Conservation (phyloP, 352 stramenopile species). For the Phytophthora pistaciae region DNA sequence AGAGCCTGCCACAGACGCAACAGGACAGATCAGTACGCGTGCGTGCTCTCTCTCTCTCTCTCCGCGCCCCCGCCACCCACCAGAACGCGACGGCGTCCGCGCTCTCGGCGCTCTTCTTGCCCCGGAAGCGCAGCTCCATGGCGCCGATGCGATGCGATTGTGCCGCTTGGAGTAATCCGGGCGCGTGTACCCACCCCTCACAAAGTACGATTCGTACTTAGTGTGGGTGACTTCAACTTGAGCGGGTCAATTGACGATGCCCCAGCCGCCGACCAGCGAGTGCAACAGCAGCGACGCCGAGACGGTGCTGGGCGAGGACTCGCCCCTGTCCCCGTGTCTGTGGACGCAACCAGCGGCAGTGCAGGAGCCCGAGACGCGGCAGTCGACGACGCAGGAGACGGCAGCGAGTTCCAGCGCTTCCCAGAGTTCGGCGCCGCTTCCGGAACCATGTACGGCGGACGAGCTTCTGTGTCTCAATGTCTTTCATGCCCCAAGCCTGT, state of each 20-base stretch:
- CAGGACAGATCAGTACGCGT: background rate
- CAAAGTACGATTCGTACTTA: slow-evolving; percentile 25
- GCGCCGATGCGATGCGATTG: slow-evolving; percentile 10
- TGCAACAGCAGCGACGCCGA: slow-evolving; percentile 38
- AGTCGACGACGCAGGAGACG: background rate
- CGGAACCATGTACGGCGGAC: background rate
- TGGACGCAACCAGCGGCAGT: slow-evolving; percentile 16
- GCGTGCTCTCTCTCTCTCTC: too few species aligned
- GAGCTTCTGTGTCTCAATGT: background rate
- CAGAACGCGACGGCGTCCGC: slow-evolving; percentile 64
- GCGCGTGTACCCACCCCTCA: background rate
- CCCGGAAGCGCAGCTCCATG: slow-evolving; percentile 61
- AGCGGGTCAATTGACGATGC: background rate
- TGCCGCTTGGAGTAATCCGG: background rate
- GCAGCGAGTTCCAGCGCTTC: background rate
- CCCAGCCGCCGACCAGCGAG: slow-evolving; percentile 10
- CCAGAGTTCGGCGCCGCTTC: background rate
- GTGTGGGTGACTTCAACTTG: slow-evolving; percentile 42
- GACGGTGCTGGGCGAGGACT: slow-evolving; percentile 49
- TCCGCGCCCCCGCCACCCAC: slow-evolving; percentile 23
- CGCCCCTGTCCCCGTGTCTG: slow-evolving; percentile 50
- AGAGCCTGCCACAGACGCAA: slow-evolving; percentile 49
- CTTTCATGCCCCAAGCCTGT: background rate
- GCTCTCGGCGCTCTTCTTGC: slow-evolving; percentile 57
- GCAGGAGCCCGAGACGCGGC: background rate